A percentile compares a stretch with the other conserved stretches of the same genome.
Conservation (phyloP, 306 rosid genomes). For the Sphenostylis stenocarpa region DNA sequence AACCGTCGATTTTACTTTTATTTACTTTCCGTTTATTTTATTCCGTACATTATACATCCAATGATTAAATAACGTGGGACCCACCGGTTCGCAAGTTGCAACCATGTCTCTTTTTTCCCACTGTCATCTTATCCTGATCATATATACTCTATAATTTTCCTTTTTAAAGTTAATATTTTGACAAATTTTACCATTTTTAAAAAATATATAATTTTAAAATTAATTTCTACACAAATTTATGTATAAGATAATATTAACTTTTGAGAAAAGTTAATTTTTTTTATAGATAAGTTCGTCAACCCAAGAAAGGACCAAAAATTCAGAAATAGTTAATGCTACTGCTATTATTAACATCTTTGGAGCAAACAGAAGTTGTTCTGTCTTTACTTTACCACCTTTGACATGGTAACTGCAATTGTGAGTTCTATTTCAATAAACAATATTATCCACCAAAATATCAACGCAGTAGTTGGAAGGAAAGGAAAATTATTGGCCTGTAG, state of each 20-base stretch:
- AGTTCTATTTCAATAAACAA: neutral
- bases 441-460: neutral
- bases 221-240: too few species aligned
- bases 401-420: neutral
- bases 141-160: neutral
- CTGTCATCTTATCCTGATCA: neutral
- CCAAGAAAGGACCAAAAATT: neutral
- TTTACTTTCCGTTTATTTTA: neutral
- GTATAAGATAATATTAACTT: too few species aligned
- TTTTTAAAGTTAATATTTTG: too few species aligned
- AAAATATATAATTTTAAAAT: too few species aligned
- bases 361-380: neutral
- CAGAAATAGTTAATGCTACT: neutral
- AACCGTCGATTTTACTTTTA: neutral
- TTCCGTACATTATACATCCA: neutral
- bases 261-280: too few species aligned
- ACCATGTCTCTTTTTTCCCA: neutral
- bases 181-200: too few species aligned
- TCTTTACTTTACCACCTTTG: neutral
- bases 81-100: neutral
- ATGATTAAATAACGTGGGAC: conserved; percentile 4
- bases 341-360: neutral
- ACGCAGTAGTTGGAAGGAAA: neutral
- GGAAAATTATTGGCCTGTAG: neutral
- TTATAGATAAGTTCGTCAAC: too few species aligned